These are phyloP conservation scores for Trichosporon inkin DNA, from an alignment of 1,284 basidiomycete species.

Conservation along the genomic window DNA sequence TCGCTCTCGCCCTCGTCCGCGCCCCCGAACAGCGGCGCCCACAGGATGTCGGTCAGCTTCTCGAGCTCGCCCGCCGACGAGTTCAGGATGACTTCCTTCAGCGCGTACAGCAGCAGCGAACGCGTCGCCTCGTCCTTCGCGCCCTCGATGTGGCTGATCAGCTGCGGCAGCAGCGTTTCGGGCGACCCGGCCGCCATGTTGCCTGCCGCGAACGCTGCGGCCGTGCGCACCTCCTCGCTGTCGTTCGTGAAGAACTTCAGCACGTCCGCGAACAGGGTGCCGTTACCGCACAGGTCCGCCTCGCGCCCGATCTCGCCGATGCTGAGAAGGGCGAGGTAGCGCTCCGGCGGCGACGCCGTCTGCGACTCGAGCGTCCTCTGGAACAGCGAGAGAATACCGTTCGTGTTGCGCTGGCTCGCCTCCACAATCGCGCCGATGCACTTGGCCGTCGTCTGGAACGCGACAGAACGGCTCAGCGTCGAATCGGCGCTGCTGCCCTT, in stretches of 20 bases:
- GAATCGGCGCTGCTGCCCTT: conserved; percentile 39
- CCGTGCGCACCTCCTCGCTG: conserved; percentile 77
- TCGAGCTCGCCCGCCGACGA: conserved; percentile 77
- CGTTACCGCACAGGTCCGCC: conserved; percentile 77
- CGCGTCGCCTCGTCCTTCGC: conserved; percentile 65
- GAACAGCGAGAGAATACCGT: conserved; percentile 75
- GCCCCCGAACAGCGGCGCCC: conserved; percentile 77
- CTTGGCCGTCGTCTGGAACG: conserved; percentile 66
- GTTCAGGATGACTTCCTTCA: conserved; percentile 95
- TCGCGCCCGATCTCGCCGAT: conserved; percentile 85
- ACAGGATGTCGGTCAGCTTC: conserved; percentile 76
- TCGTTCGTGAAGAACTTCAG: conserved; percentile 69
- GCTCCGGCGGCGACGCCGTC: conserved; percentile 62
- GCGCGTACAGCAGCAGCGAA: conserved; percentile 77
- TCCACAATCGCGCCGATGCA: conserved; percentile 76
- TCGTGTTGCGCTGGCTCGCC: conserved; percentile 64
- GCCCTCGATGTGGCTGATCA: conserved; percentile 74
- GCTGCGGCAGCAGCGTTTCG: conserved; percentile 73
- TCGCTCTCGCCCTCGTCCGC: conserved; percentile 15
- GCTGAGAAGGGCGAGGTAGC: conserved; percentile 77
- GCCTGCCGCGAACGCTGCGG: conserved; percentile 87
- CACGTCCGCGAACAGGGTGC: conserved; percentile 67
- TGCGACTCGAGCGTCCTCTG: conserved; percentile 66
- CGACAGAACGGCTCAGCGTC: conserved; percentile 44
- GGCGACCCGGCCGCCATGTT: conserved; percentile 93